phyloP scores from a whole-genome alignment of 495 filamentous ascomycete species.

The Aspergillus cavernicola region DNA sequence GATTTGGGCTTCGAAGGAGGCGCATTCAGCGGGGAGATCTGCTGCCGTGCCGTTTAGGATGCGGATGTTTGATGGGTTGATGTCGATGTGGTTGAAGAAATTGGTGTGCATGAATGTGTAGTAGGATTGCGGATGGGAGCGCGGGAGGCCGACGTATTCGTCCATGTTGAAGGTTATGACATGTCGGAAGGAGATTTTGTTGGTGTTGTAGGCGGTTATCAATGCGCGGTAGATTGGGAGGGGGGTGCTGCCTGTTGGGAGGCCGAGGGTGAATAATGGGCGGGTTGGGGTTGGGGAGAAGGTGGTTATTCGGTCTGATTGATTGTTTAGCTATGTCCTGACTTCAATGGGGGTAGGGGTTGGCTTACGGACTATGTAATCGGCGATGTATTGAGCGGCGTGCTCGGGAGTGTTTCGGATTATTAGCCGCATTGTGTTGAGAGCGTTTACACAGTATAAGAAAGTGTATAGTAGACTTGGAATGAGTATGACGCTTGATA shows the following conservation, averaged over 20 bases:
- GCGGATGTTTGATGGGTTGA: not conserved
- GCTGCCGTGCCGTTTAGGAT: not conserved
- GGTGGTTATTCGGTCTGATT: not conserved
- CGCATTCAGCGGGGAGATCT: not conserved
- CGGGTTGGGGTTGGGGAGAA: not conserved
- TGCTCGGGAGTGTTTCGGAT: not conserved
- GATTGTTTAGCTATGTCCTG: not conserved
- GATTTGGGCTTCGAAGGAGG: not conserved
- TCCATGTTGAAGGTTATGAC: constrained; percentile 6
- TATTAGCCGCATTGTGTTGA: no score
- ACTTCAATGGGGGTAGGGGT: not conserved
- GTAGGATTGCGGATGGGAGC: not conserved
- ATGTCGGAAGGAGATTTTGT: not conserved
- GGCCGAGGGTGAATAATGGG: not conserved
- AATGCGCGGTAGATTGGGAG: not conserved
- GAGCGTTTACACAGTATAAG: no score
- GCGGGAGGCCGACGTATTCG: not conserved
- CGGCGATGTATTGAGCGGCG: not conserved
- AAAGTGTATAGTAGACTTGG: no score
- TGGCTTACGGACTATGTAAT: not conserved
- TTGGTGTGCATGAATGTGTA: not conserved
- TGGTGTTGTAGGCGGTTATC: not conserved
- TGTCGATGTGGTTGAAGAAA: not conserved
- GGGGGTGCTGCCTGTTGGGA: not conserved
- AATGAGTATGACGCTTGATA: no score